A percentile compares a stretch with the other conserved stretches of the same genome.
These are phyloP conservation scores for Salvia sclarea DNA, from an alignment of 305 asterid genomes.

Conservation along the genomic window DNA sequence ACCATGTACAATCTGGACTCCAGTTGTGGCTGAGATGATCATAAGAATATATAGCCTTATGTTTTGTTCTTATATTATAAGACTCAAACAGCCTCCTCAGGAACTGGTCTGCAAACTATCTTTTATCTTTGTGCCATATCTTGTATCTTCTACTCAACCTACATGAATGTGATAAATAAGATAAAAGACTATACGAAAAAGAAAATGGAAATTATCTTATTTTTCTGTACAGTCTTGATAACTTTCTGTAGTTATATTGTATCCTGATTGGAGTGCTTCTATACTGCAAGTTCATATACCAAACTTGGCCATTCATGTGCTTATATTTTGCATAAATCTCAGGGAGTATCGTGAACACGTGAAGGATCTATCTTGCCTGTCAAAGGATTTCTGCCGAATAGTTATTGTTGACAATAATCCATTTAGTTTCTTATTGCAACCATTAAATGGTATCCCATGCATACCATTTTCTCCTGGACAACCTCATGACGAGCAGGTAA, in stretches of 20 bases:
- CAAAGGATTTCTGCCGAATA: slow-evolving; percentile 64
- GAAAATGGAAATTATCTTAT: not conserved
- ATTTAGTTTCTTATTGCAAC: slow-evolving; percentile 92
- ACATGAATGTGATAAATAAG: not conserved
- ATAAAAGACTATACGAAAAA: not conserved
- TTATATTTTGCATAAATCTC: slow-evolving; percentile 33
- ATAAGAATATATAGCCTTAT: not conserved
- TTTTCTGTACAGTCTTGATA: not conserved
- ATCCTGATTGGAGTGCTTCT: not conserved
- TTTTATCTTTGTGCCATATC: not conserved
- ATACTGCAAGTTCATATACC: slow-evolving; percentile 8
- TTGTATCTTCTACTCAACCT: not conserved
- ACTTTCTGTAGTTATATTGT: not conserved
- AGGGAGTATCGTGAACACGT: slow-evolving; percentile 93
- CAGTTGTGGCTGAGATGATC: not conserved
- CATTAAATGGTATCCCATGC: slow-evolving; percentile 91
- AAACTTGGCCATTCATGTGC: not conserved
- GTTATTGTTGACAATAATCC: slow-evolving; percentile 97
- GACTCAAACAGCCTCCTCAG: not conserved
- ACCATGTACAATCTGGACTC: not conserved
- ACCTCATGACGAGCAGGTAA: slow-evolving; percentile 64
- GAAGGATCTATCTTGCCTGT: slow-evolving; percentile 73
- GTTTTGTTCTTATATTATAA: not conserved
- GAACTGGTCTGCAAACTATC: too few relatives aligned
- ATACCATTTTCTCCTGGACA: slow-evolving; percentile 91